Evolutionary conservation across 1,139 yeast genomes (phyloP).

Genomic region (Debaryomyces fabryi): DNA sequence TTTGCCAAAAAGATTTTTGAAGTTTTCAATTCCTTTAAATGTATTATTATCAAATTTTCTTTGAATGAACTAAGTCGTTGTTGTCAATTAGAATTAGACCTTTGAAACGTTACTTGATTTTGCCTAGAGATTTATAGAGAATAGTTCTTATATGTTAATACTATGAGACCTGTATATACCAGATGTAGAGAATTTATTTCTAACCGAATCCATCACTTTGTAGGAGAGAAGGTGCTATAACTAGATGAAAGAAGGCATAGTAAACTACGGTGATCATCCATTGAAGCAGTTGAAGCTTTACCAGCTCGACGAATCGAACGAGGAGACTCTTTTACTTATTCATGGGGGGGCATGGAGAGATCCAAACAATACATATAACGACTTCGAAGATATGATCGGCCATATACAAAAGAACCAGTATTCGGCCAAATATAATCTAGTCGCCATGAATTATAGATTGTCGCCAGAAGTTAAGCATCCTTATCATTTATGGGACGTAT

Average conservation of each 20-base stretch:
- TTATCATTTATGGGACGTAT: constrained; percentile 58
- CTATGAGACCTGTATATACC: constrained; percentile 5
- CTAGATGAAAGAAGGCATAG: not conserved
- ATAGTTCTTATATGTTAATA: not conserved
- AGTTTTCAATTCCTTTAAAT: constrained; percentile 4
- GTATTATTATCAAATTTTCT: constrained; percentile 7
- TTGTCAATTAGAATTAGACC: not conserved
- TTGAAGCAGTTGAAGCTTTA: constrained; percentile 29
- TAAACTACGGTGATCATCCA: constrained; percentile 26
- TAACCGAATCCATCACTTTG: not conserved
- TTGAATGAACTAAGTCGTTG: constrained; percentile 2
- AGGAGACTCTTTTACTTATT: constrained; percentile 48
- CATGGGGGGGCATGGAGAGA: constrained; percentile 96
- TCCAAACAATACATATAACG: constrained; percentile 58
- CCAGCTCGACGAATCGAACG: constrained; percentile 15
- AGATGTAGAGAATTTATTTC: not conserved
- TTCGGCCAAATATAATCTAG: constrained; percentile 22
- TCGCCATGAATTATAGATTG: constrained; percentile 67
- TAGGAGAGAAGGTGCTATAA: not conserved
- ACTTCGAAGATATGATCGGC: constrained; percentile 46
- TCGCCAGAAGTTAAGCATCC: constrained; percentile 71
- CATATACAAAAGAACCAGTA: constrained; percentile 13
- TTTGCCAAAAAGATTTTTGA: not conserved
- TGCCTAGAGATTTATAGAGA: not conserved
- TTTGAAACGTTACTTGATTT: not conserved